Evolutionary conservation across 345 rosid genomes (phyloP), one percentile per base, ranked within the genome.

Genomic region (Isatis tinctoria): DNA sequence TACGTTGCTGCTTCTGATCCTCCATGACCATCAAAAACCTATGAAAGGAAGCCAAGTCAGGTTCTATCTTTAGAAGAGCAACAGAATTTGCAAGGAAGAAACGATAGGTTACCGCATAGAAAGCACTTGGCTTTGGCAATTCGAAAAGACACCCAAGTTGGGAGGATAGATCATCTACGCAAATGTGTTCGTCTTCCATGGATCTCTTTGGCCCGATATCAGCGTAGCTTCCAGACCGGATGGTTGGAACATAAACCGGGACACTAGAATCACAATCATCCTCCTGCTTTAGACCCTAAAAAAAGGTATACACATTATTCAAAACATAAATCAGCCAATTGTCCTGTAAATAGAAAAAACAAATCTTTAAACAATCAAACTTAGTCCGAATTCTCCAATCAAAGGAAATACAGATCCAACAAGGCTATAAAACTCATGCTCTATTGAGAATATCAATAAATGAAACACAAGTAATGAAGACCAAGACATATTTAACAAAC

Each of bases 141-240:
- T 87, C 83, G 39, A 77, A 78, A 44, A 83, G 82, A 57, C 86
- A 83, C 14, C 89, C 91, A 65, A 88, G 61, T 49, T 76, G 82
- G 12, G 85, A 74, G 48, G 96, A 88, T 37, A 94, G 80, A 80
- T 94, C 95, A 73, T 94, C 97, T 70, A 91, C 80, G 60, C 83
- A 73, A 52, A 91, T 85, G 70, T 94, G 98, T 60, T 91, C 98
- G 27, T 94, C 98, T 12, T 94, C 97, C 98, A 94, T 91, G 52
- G 78, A 81, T 27, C 2, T 64, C 78, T 93, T 84, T 10, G 75
- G 17, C 9, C 98, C 98, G 0, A 87, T 88, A 69, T 85, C 93
- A 10, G 89, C 82, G 60, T 63, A 84, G 82, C 98, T 89, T 14
- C 98, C 98, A 60, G 97, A 94, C 47, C 95, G 87, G 44, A 94